These are phyloP conservation scores for Dactylonectria estremocensis DNA, from an alignment of 2,329 filamentous ascomycete genomes.

Conservation along the genomic window DNA sequence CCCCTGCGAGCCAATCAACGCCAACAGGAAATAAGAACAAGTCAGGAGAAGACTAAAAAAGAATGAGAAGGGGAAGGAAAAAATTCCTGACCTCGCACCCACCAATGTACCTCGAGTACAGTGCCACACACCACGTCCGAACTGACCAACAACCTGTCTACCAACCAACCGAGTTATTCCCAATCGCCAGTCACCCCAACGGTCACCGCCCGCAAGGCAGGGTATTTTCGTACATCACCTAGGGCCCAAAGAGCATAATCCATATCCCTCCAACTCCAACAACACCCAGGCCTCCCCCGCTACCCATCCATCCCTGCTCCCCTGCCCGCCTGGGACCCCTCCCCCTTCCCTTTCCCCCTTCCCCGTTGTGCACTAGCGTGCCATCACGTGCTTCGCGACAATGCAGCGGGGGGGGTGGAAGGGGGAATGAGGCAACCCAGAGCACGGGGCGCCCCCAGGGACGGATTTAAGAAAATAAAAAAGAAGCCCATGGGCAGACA, in stretches of 20 bases:
- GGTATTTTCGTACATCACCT: slow-evolving; percentile 6
- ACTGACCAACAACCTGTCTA: slow-evolving; percentile 3
- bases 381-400: slow-evolving; percentile 23
- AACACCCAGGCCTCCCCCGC: not conserved
- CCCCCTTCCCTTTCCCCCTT: not conserved
- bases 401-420: slow-evolving; percentile 13
- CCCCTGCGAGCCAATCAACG: slow-evolving; percentile 19
- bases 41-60: slow-evolving; percentile 17
- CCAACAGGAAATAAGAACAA: slow-evolving; percentile 16
- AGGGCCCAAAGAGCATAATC: not conserved
- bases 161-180: slow-evolving; percentile 5
- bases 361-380: slow-evolving; percentile 8
- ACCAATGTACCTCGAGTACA: slow-evolving; percentile 25
- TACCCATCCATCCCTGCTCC: not conserved
- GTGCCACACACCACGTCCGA: slow-evolving; percentile 14
- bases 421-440: slow-evolving; percentile 1
- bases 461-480: not conserved
- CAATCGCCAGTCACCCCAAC: slow-evolving; percentile 21
- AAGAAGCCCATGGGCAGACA: not conserved
- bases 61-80: not conserved
- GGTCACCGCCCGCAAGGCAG: slow-evolving; percentile 16
- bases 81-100: slow-evolving; percentile 20
- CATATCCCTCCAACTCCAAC: not conserved
- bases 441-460: not conserved
- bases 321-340: not conserved